Evolutionary conservation across 768 basidiomycete genomes (phyloP), one percentile per base, ranked within the genome.

Genomic region (Thelephora ganbajun): DNA sequence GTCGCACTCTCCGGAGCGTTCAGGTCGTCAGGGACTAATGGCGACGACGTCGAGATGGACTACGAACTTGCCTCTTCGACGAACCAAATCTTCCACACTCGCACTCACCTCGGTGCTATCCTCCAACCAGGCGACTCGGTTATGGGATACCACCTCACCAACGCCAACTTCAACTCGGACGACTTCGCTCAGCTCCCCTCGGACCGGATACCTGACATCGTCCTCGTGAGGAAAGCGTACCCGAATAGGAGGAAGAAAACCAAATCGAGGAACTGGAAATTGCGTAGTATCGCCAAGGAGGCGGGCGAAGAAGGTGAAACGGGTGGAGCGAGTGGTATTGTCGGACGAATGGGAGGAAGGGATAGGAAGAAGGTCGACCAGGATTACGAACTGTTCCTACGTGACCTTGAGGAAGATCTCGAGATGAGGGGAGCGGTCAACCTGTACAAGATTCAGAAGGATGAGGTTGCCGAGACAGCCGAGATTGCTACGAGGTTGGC

Each of bases 381-480:
- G 61, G 94, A 99, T 60, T 99, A 98, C 64, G 96, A 98, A 69
- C 53, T 88, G 45, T 99, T 99, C 77, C 67, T 98, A 64, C 76
- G 85, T 42, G 92, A 96, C 52, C 65, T 97, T 44, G 92, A 96
- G 64, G 94, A 98, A 62, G 93, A 97, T 65, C 81, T 82, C 18
- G 93, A 97, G 69, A 68, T 98, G 69, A 77, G 94, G 35, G 72
- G 73, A 5, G 77, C 77, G 7, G 81, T 98, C 56, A 93, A 96
- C 63, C 58, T 97, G 48, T 98, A 94, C 71, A 86, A 81, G 66
- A 68, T 76, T 3, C 61, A 66, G 53, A 69, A 78, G 48, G 72
- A 71, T 44, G 69, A 68, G 56, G 72, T 66, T 3, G 71, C 66
- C 36, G 39, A 4, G 18, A 41, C 39, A 18, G 16, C 39, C 6